A percentile compares a stretch with the other conserved stretches of the same genome.
phyloP scores from a whole-genome alignment of 78 protist genomes.

The Guillardia theta region DNA sequence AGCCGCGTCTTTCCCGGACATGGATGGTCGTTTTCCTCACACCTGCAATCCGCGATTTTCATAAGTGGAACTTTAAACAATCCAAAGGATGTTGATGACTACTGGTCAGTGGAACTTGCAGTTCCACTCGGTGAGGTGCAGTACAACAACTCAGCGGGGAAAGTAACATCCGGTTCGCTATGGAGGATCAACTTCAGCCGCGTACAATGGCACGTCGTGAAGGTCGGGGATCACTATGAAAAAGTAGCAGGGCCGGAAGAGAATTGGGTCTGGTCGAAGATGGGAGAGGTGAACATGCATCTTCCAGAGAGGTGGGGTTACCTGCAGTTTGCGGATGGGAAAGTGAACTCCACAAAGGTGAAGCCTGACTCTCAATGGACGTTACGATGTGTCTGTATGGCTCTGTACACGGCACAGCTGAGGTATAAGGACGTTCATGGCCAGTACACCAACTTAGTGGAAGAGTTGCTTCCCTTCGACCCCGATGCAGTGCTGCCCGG shows the following conservation, averaged over 20 bases:
- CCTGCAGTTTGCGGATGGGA: constrained; percentile 22
- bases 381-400: neutral
- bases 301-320: neutral
- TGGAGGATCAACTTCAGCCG: constrained; percentile 53
- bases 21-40: neutral
- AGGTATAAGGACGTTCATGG: neutral
- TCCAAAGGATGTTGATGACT: neutral
- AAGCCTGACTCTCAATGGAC: neutral
- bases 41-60: neutral
- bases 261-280: constrained; percentile 53
- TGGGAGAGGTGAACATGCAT: neutral
- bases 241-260: neutral
- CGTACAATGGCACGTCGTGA: constrained; percentile 31
- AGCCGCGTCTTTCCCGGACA: neutral
- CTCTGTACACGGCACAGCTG: neutral
- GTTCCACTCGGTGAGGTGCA: constrained; percentile 19
- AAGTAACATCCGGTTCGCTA: neutral
- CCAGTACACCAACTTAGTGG: neutral
- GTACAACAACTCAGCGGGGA: neutral
- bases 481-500: too few relatives aligned
- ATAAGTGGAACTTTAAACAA: constrained; percentile 37
- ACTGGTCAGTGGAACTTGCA: constrained; percentile 52
- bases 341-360: neutral
- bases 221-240: neutral
- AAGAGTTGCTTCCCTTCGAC: too few relatives aligned